Evolutionary conservation across 306 rosid species (phyloP).

Genomic region (Dalbergia cultrata): DNA sequence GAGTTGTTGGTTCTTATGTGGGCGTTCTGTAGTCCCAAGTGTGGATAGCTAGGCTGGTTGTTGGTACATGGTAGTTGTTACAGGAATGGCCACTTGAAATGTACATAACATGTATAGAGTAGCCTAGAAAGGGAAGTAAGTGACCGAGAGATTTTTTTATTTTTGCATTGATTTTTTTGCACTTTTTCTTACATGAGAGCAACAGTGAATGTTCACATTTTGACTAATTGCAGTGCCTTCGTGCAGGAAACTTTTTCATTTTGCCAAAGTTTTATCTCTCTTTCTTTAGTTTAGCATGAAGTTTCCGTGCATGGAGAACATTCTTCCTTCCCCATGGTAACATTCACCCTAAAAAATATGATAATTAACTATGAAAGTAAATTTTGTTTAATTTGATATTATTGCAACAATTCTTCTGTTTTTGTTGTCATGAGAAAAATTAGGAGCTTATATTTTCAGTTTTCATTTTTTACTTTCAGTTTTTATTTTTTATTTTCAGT

Average conservation of each 20-base stretch:
- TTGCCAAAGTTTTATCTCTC: no score
- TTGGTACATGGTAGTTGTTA: background rate
- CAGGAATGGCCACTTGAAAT: constrained; percentile 3
- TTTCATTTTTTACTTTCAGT: no score
- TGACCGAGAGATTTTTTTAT: background rate
- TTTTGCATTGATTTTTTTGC: background rate
- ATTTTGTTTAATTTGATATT: no score
- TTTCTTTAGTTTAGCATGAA: no score
- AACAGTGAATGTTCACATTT: background rate
- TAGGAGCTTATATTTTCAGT: no score
- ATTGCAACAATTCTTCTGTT: no score
- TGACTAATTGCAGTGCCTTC: background rate
- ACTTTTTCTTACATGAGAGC: background rate
- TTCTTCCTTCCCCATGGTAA: no score
- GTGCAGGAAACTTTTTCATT: background rate
- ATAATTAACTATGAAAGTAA: no score
- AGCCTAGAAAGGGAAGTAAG: constrained; percentile 21
- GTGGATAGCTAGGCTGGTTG: background rate
- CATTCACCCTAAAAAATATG: no score
- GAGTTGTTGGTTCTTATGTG: background rate
- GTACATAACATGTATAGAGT: constrained; percentile 14
- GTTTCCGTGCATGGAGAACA: no score
- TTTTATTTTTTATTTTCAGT: no score
- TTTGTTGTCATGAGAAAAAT: no score
- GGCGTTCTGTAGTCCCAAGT: background rate